A percentile compares a stretch with the other conserved stretches of the same genome.
These are phyloP conservation scores for Trichoderma hamatum DNA, from an alignment of 2,329 filamentous ascomycete genomes.

Conservation along the genomic window DNA sequence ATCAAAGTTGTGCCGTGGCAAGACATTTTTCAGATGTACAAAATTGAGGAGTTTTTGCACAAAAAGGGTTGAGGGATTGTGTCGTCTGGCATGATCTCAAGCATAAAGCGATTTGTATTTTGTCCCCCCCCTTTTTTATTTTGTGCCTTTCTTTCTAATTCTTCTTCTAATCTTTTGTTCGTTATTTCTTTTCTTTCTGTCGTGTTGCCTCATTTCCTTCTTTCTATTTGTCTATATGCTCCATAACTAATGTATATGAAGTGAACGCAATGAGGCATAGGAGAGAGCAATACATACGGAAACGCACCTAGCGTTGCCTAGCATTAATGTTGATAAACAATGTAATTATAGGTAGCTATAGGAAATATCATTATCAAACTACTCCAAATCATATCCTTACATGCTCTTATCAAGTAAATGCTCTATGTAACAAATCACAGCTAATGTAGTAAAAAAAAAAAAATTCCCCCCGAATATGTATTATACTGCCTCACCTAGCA, in stretches of 20 bases:
- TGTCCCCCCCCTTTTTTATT: too few relatives aligned
- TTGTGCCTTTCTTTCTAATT: background rate
- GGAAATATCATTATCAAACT: background rate
- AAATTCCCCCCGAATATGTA: background rate
- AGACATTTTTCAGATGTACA: constrained; percentile 40
- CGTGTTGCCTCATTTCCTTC: background rate
- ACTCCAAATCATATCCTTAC: background rate
- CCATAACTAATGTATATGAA: background rate
- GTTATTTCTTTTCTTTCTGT: background rate
- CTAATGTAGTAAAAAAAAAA: constrained; percentile 1
- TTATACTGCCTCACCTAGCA: constrained; percentile 35
- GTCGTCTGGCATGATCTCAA: background rate
- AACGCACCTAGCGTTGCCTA: background rate
- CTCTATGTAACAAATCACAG: background rate
- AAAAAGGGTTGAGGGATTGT: constrained; percentile 33
- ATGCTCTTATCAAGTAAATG: background rate
- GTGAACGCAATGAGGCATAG: background rate
- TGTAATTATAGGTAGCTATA: constrained; percentile 6
- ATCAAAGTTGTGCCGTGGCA: constrained; percentile 51
- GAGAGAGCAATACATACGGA: background rate
- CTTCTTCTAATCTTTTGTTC: background rate
- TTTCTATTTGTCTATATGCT: background rate
- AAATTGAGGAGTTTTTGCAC: background rate
- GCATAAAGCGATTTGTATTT: background rate
- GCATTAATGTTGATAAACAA: background rate